Evolutionary conservation across 257 asterid genomes (phyloP).

Genomic region (Pogostemon cablin): DNA sequence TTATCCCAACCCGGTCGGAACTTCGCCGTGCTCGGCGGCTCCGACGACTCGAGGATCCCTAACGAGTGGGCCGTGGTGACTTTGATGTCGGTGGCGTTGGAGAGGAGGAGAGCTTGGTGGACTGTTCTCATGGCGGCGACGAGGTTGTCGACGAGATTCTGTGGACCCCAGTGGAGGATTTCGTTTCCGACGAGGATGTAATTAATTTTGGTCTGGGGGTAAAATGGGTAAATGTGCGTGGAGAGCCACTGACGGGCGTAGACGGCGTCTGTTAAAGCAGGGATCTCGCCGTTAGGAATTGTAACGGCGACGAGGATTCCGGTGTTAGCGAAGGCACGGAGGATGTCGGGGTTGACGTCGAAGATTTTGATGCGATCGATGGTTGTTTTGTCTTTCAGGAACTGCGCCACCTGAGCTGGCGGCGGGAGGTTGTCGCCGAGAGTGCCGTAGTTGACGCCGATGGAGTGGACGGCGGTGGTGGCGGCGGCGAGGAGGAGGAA

Average conservation of each 20-base stretch:
- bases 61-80: conserved; percentile 82
- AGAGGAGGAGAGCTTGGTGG: conserved; percentile 50
- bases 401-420: conserved; percentile 71
- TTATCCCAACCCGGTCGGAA: conserved; percentile 90
- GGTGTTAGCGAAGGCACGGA: conserved; percentile 77
- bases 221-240: conserved; percentile 61
- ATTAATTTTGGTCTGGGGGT: conserved; percentile 66
- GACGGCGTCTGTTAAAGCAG: conserved; percentile 46
- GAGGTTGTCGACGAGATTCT: conserved; percentile 57
- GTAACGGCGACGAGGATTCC: conserved; percentile 78
- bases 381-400: conserved; percentile 63
- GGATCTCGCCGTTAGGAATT: conserved; percentile 82
- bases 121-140: conserved; percentile 74
- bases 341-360: conserved; percentile 80
- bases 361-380: conserved; percentile 80
- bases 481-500: conserved; percentile 41
- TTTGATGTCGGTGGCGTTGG: conserved; percentile 48
- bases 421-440: conserved; percentile 87
- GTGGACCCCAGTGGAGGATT: conserved; percentile 94
- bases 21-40: conserved; percentile 68
- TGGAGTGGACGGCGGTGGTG: conserved; percentile 44
- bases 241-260: conserved; percentile 58
- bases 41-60: conserved; percentile 62
- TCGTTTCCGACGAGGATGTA: conserved; percentile 83
- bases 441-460: conserved; percentile 95